A percentile compares a stretch with the other conserved stretches of the same genome.
Conservation (phyloP, 352 stramenopile species). For the Phytophthora niederhauseri region DNA sequence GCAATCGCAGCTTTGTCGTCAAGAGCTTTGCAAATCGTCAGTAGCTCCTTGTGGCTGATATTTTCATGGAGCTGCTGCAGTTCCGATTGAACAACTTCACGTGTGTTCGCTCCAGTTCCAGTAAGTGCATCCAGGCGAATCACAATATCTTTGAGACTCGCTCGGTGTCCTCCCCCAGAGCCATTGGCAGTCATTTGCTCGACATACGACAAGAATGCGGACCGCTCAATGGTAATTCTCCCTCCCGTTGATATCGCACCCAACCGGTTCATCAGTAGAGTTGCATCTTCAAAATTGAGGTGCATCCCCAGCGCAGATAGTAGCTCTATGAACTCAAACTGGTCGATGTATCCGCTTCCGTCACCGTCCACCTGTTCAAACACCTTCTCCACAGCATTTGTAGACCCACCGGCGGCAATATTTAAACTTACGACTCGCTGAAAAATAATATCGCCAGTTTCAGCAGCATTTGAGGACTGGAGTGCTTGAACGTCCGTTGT, state of each 20-base stretch:
- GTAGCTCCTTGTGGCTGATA: conserved; percentile 34
- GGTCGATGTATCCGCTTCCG: conserved; percentile 60
- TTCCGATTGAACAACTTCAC: conserved; percentile 42
- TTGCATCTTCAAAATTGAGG: conserved; percentile 38
- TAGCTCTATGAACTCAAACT: conserved; percentile 54
- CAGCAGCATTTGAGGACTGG: neutral
- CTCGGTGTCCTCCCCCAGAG: neutral
- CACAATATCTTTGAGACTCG: conserved; percentile 24
- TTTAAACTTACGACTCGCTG: conserved; percentile 48
- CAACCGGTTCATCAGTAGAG: conserved; percentile 58
- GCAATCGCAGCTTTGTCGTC: conserved; percentile 33
- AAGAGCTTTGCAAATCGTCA: conserved; percentile 35
- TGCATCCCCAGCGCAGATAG: conserved; percentile 52
- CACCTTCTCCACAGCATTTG: conserved; percentile 37
- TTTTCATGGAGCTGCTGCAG: conserved; percentile 59
- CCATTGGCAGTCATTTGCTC: conserved; percentile 16
- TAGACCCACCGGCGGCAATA: conserved; percentile 22
- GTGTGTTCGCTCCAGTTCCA: conserved; percentile 3
- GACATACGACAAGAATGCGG: conserved; percentile 29
- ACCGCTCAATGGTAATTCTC: conserved; percentile 21
- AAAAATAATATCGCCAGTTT: conserved; percentile 47
- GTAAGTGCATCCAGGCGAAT: conserved; percentile 27
- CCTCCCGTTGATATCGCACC: conserved; percentile 19
- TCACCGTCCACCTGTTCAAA: conserved; percentile 66
- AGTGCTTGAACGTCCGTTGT: conserved; percentile 19